These are phyloP conservation scores for Medicago arabica DNA, from an alignment of 306 rosid genomes.

Conservation along the genomic window DNA sequence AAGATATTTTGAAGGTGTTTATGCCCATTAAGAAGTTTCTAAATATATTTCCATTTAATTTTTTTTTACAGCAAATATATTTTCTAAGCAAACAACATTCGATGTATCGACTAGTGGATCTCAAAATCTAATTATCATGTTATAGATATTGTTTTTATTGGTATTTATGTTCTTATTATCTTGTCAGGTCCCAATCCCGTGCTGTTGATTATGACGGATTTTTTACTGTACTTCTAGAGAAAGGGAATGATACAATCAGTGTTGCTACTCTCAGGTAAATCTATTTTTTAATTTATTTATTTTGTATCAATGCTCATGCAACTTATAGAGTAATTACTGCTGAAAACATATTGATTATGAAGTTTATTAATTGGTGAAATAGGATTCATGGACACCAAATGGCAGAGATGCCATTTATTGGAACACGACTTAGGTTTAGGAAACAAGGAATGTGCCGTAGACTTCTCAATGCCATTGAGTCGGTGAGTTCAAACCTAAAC, in stretches of 20 bases:
- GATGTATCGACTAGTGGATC: no score
- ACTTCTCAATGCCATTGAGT: conserved; percentile 72
- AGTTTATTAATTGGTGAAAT: conserved; percentile 36
- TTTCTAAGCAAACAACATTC: no score
- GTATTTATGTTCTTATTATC: conserved; percentile 31
- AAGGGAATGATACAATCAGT: conserved; percentile 65
- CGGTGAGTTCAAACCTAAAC: conserved; percentile 63
- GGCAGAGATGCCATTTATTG: conserved; percentile 97
- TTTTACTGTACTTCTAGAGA: conserved; percentile 77
- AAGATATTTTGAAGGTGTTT: no score
- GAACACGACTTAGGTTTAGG: conserved; percentile 71
- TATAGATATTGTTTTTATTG: neutral
- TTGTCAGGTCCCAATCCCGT: conserved; percentile 73
- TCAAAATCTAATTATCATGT: neutral
- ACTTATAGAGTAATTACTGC: neutral
- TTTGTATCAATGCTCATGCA: neutral
- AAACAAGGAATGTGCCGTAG: conserved; percentile 91
- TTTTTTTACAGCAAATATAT: no score
- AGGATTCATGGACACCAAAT: conserved; percentile 80
- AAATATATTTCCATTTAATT: no score
- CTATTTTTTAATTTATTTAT: neutral
- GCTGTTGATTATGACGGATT: conserved; percentile 74
- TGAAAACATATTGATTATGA: no score
- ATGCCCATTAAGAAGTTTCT: no score
- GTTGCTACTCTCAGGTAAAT: conserved; percentile 81